phyloP scores from a whole-genome alignment of 1,284 basidiomycete genomes.

The Amylostereum areolatum region DNA sequence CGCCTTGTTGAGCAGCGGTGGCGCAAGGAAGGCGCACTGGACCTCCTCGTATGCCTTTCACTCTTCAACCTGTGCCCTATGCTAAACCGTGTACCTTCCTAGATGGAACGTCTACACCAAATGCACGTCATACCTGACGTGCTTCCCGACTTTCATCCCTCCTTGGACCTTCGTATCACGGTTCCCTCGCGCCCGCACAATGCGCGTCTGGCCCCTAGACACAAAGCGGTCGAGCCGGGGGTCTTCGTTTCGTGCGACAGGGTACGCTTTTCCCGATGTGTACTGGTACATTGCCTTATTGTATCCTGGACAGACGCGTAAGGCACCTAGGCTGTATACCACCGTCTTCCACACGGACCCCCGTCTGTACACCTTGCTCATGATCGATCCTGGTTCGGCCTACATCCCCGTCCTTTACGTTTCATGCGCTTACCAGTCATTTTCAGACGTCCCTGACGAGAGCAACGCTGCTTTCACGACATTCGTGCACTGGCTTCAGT shows the following conservation, averaged over 20 bases:
- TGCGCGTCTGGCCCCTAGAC: slow-evolving; percentile 31
- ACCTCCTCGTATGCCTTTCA: slow-evolving; percentile 63
- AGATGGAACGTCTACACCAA: slow-evolving; percentile 90
- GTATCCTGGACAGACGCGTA: slow-evolving; percentile 42
- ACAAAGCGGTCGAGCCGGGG: slow-evolving; percentile 65
- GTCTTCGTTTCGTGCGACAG: slow-evolving; percentile 58
- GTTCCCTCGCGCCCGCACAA: slow-evolving; percentile 35
- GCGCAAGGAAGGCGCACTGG: slow-evolving; percentile 79
- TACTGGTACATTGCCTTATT: not conserved
- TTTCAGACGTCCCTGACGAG: slow-evolving; percentile 72
- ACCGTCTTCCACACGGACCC: slow-evolving; percentile 78
- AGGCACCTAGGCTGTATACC: slow-evolving; percentile 58
- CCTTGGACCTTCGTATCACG: slow-evolving; percentile 65
- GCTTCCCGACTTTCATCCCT: slow-evolving; percentile 67
- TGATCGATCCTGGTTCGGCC: slow-evolving; percentile 77
- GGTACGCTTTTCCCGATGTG: slow-evolving; percentile 34
- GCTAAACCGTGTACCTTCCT: slow-evolving; percentile 4
- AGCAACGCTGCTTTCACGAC: slow-evolving; percentile 60
- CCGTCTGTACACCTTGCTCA: slow-evolving; percentile 81
- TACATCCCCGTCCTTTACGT: not conserved
- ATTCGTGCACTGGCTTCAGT: slow-evolving; percentile 87
- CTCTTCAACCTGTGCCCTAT: slow-evolving; percentile 1
- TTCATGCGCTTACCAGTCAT: slow-evolving; percentile 6
- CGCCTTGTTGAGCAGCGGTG: slow-evolving; percentile 81
- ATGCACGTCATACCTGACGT: slow-evolving; percentile 91